Conservation (phyloP, 2,329 filamentous ascomycete species). For the Metarhizium album region DNA sequence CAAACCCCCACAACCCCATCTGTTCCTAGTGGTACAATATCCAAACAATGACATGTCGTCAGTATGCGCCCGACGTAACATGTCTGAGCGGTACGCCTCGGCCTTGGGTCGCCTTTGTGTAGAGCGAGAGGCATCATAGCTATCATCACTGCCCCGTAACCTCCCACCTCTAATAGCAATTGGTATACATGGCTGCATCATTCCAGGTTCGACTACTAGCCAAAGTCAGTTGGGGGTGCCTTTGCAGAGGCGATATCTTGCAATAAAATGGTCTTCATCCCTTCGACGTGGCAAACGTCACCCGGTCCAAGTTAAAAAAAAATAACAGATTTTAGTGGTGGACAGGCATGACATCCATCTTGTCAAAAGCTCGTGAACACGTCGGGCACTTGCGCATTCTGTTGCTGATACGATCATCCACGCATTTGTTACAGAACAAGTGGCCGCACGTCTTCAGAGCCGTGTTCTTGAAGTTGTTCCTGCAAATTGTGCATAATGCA, state of each 20-base stretch:
- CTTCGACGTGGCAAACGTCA: not conserved
- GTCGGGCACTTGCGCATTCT: constrained; percentile 92
- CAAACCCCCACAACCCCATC: constrained; percentile 5
- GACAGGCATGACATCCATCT: constrained; percentile 74
- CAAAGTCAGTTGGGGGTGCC: not conserved
- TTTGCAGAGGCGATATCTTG: not conserved
- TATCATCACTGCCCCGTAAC: not conserved
- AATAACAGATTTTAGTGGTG: constrained; percentile 35
- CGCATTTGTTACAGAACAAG: constrained; percentile 83
- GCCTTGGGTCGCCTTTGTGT: not conserved
- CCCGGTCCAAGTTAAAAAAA: not conserved
- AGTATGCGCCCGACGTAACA: not conserved
- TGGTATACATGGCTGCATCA: not conserved
- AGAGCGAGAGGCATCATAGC: not conserved
- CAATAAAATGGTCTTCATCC: not conserved
- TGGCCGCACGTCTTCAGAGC: constrained; percentile 90
- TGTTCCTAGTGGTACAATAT: constrained; percentile 16
- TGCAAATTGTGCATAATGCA: constrained; percentile 78
- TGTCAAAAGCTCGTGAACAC: constrained; percentile 85
- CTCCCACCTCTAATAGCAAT: not conserved
- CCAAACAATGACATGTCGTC: constrained; percentile 11
- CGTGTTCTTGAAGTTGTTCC: constrained; percentile 87
- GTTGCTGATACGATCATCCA: constrained; percentile 79
- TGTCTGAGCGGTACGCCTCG: not conserved
- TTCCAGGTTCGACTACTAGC: not conserved